Base-by-base conservation (phyloP, 2,329 filamentous ascomycete species). In the Colletotrichum euphorbiae region DNA sequence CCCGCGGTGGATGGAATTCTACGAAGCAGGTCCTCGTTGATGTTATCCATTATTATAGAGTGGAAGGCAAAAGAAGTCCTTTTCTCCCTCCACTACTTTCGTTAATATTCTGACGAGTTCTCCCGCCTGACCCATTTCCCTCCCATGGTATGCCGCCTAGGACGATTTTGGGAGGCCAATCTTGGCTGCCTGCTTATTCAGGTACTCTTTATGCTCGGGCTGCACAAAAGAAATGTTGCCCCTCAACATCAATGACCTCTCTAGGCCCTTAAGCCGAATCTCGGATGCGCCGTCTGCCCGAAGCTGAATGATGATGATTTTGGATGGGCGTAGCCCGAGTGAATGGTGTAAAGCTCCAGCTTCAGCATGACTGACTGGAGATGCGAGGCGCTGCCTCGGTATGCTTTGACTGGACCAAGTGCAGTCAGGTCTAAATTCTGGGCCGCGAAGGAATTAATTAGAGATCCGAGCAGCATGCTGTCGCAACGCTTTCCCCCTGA, bases 381-480 rank as follows among this genome's bases (percentile, higher is more conserved):
- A 4, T 56, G 21, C 11, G 61, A 55, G 3, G 48, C 61, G 28
- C 61, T 65, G 2, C 61, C 66, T n/a, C 54, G 48, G 48, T 65
- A 69, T 1, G 54, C 61, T 12, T 50, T 28, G 24, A 42, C 54
- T 4, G 61, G 61, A 1, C 55, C 54, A 33, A 40, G 11, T 0
- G 54, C 61, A 2, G 55, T 50, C n/a, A 69, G 46, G 15, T 69
- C 66, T 19, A 69, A 9, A 0, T 17, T n/a, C 4, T 60, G 54
- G 3, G 48, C 40, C 0, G 66, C 55, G 17, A 69, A 55, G 12
- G 66, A 69, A 11, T 12, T 38, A 15, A 69, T 69, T n/a, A 69
- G 61, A 2, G 66, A 69, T 1, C 66, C 66, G 3, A 69, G 17
- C 7, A 69, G 46, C 17, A 69, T 60, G 42, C 66, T 69, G 66